These are phyloP conservation scores for Choricystis sp. DNA, from an alignment of 139 green algal species.

Conservation along the genomic window DNA sequence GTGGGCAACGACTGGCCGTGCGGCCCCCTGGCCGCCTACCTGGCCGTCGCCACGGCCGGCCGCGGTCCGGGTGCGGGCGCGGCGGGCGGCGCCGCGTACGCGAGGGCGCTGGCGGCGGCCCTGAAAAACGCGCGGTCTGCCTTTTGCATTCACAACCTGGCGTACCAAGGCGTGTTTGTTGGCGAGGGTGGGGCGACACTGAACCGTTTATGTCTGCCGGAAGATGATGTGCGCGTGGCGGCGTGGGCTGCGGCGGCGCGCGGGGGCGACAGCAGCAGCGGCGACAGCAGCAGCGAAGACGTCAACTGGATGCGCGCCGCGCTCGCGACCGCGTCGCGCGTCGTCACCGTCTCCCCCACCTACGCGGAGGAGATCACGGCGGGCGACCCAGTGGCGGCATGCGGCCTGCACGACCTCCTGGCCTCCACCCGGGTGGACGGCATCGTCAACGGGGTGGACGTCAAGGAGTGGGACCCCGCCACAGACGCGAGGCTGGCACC, in stretches of 20 bases:
- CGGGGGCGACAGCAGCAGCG: neutral
- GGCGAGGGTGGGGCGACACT: slow-evolving; percentile 1
- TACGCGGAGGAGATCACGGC: slow-evolving; percentile 48
- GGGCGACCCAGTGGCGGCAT: slow-evolving; percentile 4
- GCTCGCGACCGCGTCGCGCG: slow-evolving; percentile 25
- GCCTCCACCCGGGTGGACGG: slow-evolving; percentile 13
- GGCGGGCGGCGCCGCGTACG: slow-evolving; percentile 1
- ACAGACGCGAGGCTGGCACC: slow-evolving; percentile 36
- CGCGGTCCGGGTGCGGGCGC: neutral
- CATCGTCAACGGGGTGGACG: slow-evolving; percentile 66
- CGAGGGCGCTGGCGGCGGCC: slow-evolving; percentile 4
- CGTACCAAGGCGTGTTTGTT: slow-evolving; percentile 18
- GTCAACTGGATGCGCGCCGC: slow-evolving; percentile 57
- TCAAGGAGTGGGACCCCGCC: slow-evolving; percentile 38
- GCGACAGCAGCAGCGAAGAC: slow-evolving; percentile 3
- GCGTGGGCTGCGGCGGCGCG: neutral
- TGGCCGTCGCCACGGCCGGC: slow-evolving; percentile 16
- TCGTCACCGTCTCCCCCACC: slow-evolving; percentile 58
- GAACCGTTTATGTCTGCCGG: slow-evolving; percentile 19
- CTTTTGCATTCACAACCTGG: slow-evolving; percentile 36
- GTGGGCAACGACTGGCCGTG: slow-evolving; percentile 34
- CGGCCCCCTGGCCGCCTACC: slow-evolving; percentile 14
- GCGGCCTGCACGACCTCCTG: slow-evolving; percentile 20
- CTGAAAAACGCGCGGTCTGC: slow-evolving; percentile 5
- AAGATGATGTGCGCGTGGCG: neutral